Conservation (phyloP, 305 asterid genomes). For the Plantago rigida region DNA sequence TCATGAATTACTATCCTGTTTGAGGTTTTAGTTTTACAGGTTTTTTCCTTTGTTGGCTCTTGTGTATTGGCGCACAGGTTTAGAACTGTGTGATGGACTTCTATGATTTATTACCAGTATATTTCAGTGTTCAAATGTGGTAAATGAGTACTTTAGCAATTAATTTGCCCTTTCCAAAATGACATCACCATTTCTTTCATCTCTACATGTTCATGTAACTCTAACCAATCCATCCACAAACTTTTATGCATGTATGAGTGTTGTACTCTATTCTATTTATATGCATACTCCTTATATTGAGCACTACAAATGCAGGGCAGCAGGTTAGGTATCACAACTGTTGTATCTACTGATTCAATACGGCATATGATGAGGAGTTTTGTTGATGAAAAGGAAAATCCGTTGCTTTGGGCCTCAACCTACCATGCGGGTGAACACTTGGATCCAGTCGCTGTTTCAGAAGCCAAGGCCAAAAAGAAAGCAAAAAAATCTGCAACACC, state of each 20-base stretch:
- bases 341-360: slow-evolving; percentile 87
- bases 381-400: slow-evolving; percentile 80
- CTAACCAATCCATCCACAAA: neutral
- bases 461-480: slow-evolving; percentile 76
- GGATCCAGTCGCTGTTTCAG: slow-evolving; percentile 85
- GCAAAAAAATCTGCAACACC: slow-evolving; percentile 60
- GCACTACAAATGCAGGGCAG: slow-evolving; percentile 54
- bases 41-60: too few relatives aligned
- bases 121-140: too few relatives aligned
- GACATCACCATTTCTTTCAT: too few relatives aligned
- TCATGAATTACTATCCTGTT: too few relatives aligned
- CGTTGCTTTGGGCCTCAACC: slow-evolving; percentile 96
- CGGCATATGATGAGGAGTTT: slow-evolving; percentile 99
- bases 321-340: slow-evolving; percentile 94
- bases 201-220: too few relatives aligned
- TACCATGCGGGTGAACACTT: slow-evolving; percentile 94
- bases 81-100: too few relatives aligned
- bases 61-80: too few relatives aligned
- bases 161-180: too few relatives aligned
- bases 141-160: too few relatives aligned
- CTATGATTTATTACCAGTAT: too few relatives aligned
- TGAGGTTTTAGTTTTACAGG: too few relatives aligned
- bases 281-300: neutral
- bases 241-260: slow-evolving; percentile 5
- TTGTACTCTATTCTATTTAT: slow-evolving; percentile 3